Evolutionary conservation across 2,329 filamentous ascomycete species (phyloP), one percentile per base, ranked within the genome.

Genomic region (Madurella mycetomatis): DNA sequence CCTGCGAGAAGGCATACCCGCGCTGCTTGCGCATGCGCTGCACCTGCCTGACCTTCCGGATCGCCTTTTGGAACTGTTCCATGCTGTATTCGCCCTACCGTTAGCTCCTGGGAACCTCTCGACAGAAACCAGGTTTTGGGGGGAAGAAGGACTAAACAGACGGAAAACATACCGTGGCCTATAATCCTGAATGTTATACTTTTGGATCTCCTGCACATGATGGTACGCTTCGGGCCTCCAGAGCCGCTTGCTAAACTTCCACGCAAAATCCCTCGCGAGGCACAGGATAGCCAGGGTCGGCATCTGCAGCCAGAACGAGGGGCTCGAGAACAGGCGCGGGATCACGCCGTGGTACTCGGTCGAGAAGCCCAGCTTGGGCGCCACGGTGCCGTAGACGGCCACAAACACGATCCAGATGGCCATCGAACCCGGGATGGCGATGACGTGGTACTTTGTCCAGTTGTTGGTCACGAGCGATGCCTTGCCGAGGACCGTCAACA

Each of bases 61-160:
- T 97, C 18, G 94, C 94, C 74, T 99, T 99, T 75, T 99, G 94
- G 79, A 99, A 99, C 74, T 99, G 94, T 68, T 99, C 94, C 94
- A 99, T 99, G 67, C 89, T 92, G 60, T 58, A 17, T 15, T 25
- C 12, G n/a, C 42, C 9, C 41, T 15, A 30, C 45, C 1, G 45
- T 62, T 43, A 61, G 47, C 16, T 40, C 13, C 41, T 32, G 7
- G 25, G 25, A 7, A 25, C 25, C 7, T 7, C 25, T 7, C 3
- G 7, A 7, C 25, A 25, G 7, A 25, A 25, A 25, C 25, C 25
- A 25, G 25, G 7, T 25, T 25, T 7, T 25, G 17, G 13, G 41
- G 18, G 41, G 18, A 18, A 40, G 49, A 30, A 31, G 19, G 5
- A 47, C 47, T 49, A 30, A 40, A 39, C n/a, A 8, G 51, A 39